Percentiles rank a stretch among this genome's conserved stretches.
These are phyloP conservation scores for Ulmus americana DNA, from an alignment of 331 rosid genomes.

Conservation along the genomic window DNA sequence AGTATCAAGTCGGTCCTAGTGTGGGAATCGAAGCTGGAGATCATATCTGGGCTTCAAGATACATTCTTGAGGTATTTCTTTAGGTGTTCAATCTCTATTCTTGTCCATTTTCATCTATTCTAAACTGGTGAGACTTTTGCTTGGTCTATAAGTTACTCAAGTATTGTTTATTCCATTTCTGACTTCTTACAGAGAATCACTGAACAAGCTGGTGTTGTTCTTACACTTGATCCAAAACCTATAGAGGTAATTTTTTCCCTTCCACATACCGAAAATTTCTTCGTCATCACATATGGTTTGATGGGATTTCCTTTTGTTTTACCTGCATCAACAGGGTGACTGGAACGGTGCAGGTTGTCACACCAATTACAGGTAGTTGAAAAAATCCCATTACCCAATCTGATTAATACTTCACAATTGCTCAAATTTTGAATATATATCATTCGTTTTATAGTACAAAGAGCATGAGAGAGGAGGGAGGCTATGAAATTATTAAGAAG, in stretches of 20 bases:
- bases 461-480: slow-evolving; percentile 99
- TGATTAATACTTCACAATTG: background rate
- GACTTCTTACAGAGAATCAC: slow-evolving; percentile 74
- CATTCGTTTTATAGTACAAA: slow-evolving; percentile 56
- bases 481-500: slow-evolving; percentile 80
- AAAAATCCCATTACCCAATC: background rate
- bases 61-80: slow-evolving; percentile 83
- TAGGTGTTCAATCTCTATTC: slow-evolving; percentile 1
- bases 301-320: slow-evolving; percentile 16
- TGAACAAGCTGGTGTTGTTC: slow-evolving; percentile 96
- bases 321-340: slow-evolving; percentile 62
- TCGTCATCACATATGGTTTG: slow-evolving; percentile 6
- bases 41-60: slow-evolving; percentile 85
- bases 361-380: slow-evolving; percentile 82
- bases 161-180: slow-evolving; percentile 11
- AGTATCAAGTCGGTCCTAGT: slow-evolving; percentile 97
- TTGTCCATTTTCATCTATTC: background rate
- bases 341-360: slow-evolving; percentile 99
- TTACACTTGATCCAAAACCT: slow-evolving; percentile 95
- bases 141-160: slow-evolving; percentile 1
- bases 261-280: background rate
- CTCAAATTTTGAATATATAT: slow-evolving; percentile 2
- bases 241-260: slow-evolving; percentile 53
- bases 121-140: background rate
- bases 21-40: slow-evolving; percentile 94